Percentiles rank a stretch among this genome's conserved stretches.
Evolutionary conservation across 1,284 basidiomycete species (phyloP).

Genomic region (Microbotryum silenes-acaulis): DNA sequence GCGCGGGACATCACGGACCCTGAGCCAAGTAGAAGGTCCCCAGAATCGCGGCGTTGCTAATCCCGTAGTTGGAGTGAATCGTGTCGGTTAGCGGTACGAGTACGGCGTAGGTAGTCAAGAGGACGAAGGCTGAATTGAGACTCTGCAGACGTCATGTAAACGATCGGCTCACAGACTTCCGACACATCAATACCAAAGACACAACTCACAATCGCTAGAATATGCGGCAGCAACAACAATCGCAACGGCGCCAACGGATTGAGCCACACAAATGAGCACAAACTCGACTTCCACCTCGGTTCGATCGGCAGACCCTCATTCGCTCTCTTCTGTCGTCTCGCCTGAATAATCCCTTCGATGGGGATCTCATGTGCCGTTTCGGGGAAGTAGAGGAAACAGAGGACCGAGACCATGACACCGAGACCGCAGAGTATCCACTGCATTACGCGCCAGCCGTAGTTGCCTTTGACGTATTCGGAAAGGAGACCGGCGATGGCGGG

Average conservation of each 20-base stretch:
- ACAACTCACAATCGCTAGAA: slow-evolving; percentile 51
- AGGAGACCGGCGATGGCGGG: slow-evolving; percentile 43
- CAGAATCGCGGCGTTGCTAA: slow-evolving; percentile 53
- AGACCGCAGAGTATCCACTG: slow-evolving; percentile 51
- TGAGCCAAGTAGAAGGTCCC: slow-evolving; percentile 55
- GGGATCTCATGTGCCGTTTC: slow-evolving; percentile 60
- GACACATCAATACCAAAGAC: slow-evolving; percentile 13
- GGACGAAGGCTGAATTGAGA: slow-evolving; percentile 26
- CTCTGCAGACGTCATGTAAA: slow-evolving; percentile 5
- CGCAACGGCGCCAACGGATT: slow-evolving; percentile 54
- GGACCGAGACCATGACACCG: slow-evolving; percentile 46
- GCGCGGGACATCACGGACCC: neutral
- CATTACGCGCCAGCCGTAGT: slow-evolving; percentile 57
- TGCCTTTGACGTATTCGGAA: slow-evolving; percentile 39
- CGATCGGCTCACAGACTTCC: too few species aligned
- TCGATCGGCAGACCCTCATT: neutral
- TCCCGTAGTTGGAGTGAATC: slow-evolving; percentile 50
- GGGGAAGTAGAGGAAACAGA: slow-evolving; percentile 53
- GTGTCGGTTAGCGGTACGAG: slow-evolving; percentile 29
- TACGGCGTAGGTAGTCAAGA: slow-evolving; percentile 23
- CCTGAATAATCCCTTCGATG: slow-evolving; percentile 43
- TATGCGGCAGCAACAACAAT: slow-evolving; percentile 54
- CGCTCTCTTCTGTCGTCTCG: slow-evolving; percentile 34
- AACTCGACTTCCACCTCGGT: slow-evolving; percentile 30
- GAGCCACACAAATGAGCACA: slow-evolving; percentile 45